Conservation (phyloP, 306 rosid species). For the apple (Malus domestica) region DNA sequence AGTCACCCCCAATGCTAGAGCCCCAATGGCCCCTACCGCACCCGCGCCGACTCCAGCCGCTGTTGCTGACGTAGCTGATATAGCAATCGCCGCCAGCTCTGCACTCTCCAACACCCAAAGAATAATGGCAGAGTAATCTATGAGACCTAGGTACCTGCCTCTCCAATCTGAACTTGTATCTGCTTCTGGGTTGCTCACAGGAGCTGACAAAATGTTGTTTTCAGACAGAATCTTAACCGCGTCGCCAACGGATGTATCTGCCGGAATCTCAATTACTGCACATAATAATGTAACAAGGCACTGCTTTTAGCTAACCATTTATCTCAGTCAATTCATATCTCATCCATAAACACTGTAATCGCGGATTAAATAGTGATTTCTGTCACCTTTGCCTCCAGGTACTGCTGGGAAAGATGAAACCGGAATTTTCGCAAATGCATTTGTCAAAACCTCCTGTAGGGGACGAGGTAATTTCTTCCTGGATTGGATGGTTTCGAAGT, state of each 20-base stretch:
- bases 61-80: conserved; percentile 73
- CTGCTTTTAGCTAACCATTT: background rate
- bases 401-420: conserved; percentile 79
- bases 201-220: conserved; percentile 79
- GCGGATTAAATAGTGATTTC: background rate
- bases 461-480: conserved; percentile 69
- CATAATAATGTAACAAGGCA: conserved; percentile 2
- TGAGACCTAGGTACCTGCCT: conserved; percentile 70
- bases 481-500: conserved; percentile 60
- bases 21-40: conserved; percentile 72
- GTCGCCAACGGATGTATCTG: conserved; percentile 56
- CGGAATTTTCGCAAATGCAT: conserved; percentile 70
- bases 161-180: conserved; percentile 53
- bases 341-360: background rate
- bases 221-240: conserved; percentile 69
- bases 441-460: conserved; percentile 61
- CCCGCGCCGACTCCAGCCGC: conserved; percentile 89
- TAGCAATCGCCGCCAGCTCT: conserved; percentile 72
- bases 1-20: conserved; percentile 68
- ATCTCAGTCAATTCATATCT: background rate
- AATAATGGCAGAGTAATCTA: conserved; percentile 73
- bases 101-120: conserved; percentile 95
- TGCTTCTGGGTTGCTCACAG: conserved; percentile 57
- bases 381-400: conserved; percentile 69
- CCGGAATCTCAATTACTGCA: conserved; percentile 75